Evolutionary conservation across 1,284 basidiomycete genomes (phyloP).

Genomic region (Pulveroboletus sp.): DNA sequence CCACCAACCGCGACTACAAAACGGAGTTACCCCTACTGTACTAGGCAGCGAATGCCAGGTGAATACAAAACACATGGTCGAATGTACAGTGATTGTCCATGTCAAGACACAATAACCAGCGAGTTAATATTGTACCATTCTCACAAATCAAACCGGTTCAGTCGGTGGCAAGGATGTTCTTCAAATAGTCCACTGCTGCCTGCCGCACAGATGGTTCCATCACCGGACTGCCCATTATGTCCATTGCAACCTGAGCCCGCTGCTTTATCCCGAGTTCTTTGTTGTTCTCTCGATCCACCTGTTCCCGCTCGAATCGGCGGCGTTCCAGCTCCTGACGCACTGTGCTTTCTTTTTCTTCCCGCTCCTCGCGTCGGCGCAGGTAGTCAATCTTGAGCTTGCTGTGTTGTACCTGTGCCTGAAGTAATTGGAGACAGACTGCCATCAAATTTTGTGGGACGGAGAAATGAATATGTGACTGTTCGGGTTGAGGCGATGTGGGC

Average conservation of each 20-base stretch:
- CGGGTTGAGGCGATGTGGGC: conserved; percentile 20
- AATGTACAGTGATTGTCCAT: conserved; percentile 13
- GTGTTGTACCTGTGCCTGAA: conserved; percentile 55
- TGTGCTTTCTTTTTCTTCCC: conserved; percentile 53
- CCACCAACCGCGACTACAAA: conserved; percentile 2
- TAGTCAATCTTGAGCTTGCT: conserved; percentile 62
- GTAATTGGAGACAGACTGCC: conserved; percentile 50
- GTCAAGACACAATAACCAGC: conserved; percentile 1
- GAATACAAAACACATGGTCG: conserved; percentile 7
- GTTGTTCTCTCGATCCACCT: conserved; percentile 48
- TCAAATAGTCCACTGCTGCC: conserved; percentile 65
- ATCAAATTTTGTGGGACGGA: conserved; percentile 55
- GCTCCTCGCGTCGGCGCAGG: conserved; percentile 56
- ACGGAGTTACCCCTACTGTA: conserved; percentile 13
- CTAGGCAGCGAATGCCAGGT: not conserved
- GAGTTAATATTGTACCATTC: conserved; percentile 5
- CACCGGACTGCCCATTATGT: conserved; percentile 50
- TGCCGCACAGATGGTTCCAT: conserved; percentile 56
- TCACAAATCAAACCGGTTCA: conserved; percentile 26
- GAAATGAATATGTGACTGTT: conserved; percentile 44
- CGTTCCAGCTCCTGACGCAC: conserved; percentile 47
- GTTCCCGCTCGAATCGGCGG: conserved; percentile 44
- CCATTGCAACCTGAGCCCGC: conserved; percentile 60
- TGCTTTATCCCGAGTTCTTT: conserved; percentile 53
- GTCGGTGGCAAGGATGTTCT: conserved; percentile 46